Base-by-base conservation (phyloP, 2,329 filamentous ascomycete genomes). In the Dothiorella sarmentorum region DNA sequence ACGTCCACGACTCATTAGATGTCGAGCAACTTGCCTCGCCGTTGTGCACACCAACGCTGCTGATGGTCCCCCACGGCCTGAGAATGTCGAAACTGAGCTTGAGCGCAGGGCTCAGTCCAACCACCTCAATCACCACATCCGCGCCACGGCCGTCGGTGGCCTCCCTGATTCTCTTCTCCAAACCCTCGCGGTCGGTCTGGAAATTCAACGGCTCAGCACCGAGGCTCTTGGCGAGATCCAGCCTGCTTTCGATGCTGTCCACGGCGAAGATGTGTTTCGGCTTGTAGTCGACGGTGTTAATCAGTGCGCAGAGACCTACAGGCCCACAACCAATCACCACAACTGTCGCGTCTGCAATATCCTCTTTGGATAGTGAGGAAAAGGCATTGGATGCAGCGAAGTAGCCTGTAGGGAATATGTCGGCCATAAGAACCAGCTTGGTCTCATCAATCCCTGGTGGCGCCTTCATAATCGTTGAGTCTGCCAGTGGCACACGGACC, bases 141-240 rank as follows among this genome's bases (percentile, higher is more conserved):
- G 91, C 91, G 6, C 92, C 92, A 37, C 92, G 81, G 7, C 91
- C 91, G 15, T 88, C 80, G 0, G 90, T 94, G 47, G 87, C 82
- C 64, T 89, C 87, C 68, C 85, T 85, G 56, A 96, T 85, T 56
- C 87, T 82, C 64, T 82, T 79, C 58, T 85, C 75, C 70, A 95
- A 80, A 3, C 80, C 84, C 37, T 86, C 83, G 47, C 80, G 80
- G 61, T 90, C 83, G 2, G 78, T 84, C 67, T 82, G 75, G 73
- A 93, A 93, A 71, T 96, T 92, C 74, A 91, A 85, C 0, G 90
- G 86, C 72, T 93, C 90, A 2, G 90, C 92, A 2, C 91, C 91
- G 1, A 96, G 78, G 2, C 77, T 80, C 69, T 79, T 82, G 22
- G 91, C 92, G 40, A 90, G 78, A 55, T 88, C 85, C 40, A 97